phyloP scores from a whole-genome alignment of 495 filamentous ascomycete genomes.

The Hyaloscypha finlandica region DNA sequence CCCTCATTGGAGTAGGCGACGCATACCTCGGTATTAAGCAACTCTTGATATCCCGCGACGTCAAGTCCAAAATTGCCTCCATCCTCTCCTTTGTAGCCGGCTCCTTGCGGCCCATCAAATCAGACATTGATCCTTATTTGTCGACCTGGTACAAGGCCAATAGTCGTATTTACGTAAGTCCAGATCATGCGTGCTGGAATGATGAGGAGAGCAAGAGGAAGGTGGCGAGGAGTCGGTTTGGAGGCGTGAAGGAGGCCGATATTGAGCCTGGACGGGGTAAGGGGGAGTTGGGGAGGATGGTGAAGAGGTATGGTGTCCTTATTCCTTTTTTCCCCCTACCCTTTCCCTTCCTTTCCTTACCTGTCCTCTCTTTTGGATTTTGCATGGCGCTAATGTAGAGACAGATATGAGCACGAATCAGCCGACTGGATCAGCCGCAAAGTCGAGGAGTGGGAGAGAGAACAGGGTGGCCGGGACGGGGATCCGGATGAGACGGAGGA shows the following conservation, averaged over 20 bases:
- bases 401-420: constrained; percentile 4
- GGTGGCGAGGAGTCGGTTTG: constrained; percentile 67
- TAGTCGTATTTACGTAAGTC: constrained; percentile 71
- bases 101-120: constrained; percentile 65
- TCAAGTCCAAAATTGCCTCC: constrained; percentile 46
- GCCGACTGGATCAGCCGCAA: neutral
- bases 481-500: constrained; percentile 23
- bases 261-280: constrained; percentile 59
- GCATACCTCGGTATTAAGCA: constrained; percentile 69
- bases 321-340: neutral
- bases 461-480: neutral
- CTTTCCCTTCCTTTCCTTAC: neutral
- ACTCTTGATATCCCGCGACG: constrained; percentile 64
- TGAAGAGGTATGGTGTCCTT: neutral
- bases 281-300: constrained; percentile 9
- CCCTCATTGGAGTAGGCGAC: constrained; percentile 82
- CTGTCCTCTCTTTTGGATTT: neutral
- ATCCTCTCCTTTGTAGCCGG: constrained; percentile 62
- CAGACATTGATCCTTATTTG: constrained; percentile 61
- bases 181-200: constrained; percentile 71
- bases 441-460: constrained; percentile 16
- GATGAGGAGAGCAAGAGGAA: constrained; percentile 54
- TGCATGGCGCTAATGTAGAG: neutral
- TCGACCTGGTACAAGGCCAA: constrained; percentile 74
- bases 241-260: constrained; percentile 57